Conservation (phyloP, 2,329 filamentous ascomycete species). For the Cryphonectria radicalis region DNA sequence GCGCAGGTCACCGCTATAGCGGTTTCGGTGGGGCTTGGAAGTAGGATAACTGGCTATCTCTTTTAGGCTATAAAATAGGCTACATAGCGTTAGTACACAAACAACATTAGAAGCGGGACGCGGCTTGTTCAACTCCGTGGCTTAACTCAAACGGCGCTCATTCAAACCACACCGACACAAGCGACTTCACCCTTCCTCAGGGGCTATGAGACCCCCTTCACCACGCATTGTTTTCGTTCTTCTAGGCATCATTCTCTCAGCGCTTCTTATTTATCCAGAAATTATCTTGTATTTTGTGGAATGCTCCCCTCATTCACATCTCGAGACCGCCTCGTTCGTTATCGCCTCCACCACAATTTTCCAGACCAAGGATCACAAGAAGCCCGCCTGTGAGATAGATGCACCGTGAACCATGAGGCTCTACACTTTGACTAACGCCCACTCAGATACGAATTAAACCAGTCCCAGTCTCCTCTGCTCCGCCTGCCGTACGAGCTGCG, state of each 20-base stretch:
- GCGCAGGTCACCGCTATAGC: background rate
- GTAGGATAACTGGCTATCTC: background rate
- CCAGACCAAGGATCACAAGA: conserved; percentile 22
- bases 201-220: background rate
- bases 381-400: conserved; percentile 21
- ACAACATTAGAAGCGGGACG: background rate
- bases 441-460: conserved; percentile 36
- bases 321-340: conserved; percentile 17
- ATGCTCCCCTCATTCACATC: conserved; percentile 11
- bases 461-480: conserved; percentile 37
- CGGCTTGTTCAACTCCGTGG: background rate
- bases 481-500: conserved; percentile 41
- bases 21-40: background rate
- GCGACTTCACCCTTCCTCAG: background rate
- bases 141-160: background rate
- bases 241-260: background rate
- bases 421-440: background rate
- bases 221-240: background rate
- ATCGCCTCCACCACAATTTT: conserved; percentile 24
- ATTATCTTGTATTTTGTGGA: background rate
- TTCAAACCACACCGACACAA: background rate
- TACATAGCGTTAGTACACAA: background rate
- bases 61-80: background rate
- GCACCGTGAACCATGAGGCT: background rate
- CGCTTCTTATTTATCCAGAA: background rate